These are phyloP conservation scores for Neopestalotiopsis sp. DNA, from an alignment of 2,329 filamentous ascomycete species.

Conservation along the genomic window DNA sequence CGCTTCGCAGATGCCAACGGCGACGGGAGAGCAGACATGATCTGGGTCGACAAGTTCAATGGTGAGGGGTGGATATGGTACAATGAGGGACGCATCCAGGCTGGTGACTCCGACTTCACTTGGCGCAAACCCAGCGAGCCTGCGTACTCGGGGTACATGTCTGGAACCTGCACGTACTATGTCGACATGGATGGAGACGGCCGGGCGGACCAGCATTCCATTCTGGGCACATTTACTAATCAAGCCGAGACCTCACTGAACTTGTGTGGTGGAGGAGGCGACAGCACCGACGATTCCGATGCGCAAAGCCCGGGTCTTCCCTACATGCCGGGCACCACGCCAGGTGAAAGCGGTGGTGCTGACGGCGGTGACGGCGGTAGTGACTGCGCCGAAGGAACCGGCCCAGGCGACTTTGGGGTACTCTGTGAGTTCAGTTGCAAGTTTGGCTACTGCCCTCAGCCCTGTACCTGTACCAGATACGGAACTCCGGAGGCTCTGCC, in stretches of 20 bases:
- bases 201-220: constrained; percentile 29
- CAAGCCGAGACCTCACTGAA: not conserved
- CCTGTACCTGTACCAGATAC: too few relatives aligned
- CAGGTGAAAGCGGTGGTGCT: too few relatives aligned
- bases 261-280: not conserved
- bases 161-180: constrained; percentile 27
- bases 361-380: too few relatives aligned
- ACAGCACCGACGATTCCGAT: too few relatives aligned
- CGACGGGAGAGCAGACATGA: constrained; percentile 40
- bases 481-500: too few relatives aligned
- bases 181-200: constrained; percentile 33
- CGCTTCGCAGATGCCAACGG: constrained; percentile 44
- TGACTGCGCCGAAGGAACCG: too few relatives aligned
- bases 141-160: constrained; percentile 5
- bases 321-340: too few relatives aligned
- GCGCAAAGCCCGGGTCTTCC: too few relatives aligned
- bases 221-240: not conserved
- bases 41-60: constrained; percentile 41
- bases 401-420: too few relatives aligned
- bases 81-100: constrained; percentile 29
- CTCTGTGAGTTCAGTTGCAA: too few relatives aligned
- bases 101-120: constrained; percentile 21
- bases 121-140: constrained; percentile 20
- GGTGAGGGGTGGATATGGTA: constrained; percentile 37
- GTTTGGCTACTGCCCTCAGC: too few relatives aligned